Evolutionary conservation across 2,329 filamentous ascomycete species (phyloP).

Genomic region (Penicillium sp.): DNA sequence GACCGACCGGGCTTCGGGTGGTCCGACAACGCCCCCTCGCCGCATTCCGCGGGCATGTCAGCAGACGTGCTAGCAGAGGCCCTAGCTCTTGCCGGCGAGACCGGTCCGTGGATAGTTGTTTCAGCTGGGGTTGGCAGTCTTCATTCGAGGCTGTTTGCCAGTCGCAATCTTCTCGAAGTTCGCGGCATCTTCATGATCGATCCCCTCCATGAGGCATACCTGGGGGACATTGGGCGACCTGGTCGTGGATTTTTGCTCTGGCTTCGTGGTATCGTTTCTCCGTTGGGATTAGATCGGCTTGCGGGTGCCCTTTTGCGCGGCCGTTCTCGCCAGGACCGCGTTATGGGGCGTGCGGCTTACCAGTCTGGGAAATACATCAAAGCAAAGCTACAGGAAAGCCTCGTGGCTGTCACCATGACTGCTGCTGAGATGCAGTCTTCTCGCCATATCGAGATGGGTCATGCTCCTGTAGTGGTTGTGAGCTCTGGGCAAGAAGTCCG

Average conservation of each 20-base stretch:
- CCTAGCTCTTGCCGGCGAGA: slow-evolving; percentile 73
- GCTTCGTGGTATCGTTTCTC: slow-evolving; percentile 80
- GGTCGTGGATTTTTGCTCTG: slow-evolving; percentile 79
- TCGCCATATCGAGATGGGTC: slow-evolving; percentile 71
- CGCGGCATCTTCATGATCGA: slow-evolving; percentile 82
- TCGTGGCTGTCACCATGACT: slow-evolving; percentile 81
- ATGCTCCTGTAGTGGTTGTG: slow-evolving; percentile 74
- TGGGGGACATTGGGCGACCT: slow-evolving; percentile 63
- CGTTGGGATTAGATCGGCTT: slow-evolving; percentile 78
- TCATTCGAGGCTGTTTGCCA: slow-evolving; percentile 87
- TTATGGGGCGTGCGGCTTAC: slow-evolving; percentile 76
- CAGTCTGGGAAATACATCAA: slow-evolving; percentile 83
- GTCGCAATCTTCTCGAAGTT: slow-evolving; percentile 72
- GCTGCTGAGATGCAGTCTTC: slow-evolving; percentile 78
- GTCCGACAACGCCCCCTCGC: slow-evolving; percentile 89
- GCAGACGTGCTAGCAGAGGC: slow-evolving; percentile 85
- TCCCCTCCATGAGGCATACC: slow-evolving; percentile 81
- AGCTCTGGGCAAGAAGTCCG: slow-evolving; percentile 74
- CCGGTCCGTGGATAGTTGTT: slow-evolving; percentile 83
- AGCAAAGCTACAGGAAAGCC: slow-evolving; percentile 85
- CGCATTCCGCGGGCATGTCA: slow-evolving; percentile 89
- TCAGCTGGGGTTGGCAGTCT: slow-evolving; percentile 84
- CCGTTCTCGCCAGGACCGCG: slow-evolving; percentile 74
- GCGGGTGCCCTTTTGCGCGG: slow-evolving; percentile 78
- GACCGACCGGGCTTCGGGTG: slow-evolving; percentile 88